A percentile compares a stretch with the other conserved stretches of the same genome.
Conservation (phyloP, 202 grass and related monocot genomes). For the Carex sylvatica region DNA sequence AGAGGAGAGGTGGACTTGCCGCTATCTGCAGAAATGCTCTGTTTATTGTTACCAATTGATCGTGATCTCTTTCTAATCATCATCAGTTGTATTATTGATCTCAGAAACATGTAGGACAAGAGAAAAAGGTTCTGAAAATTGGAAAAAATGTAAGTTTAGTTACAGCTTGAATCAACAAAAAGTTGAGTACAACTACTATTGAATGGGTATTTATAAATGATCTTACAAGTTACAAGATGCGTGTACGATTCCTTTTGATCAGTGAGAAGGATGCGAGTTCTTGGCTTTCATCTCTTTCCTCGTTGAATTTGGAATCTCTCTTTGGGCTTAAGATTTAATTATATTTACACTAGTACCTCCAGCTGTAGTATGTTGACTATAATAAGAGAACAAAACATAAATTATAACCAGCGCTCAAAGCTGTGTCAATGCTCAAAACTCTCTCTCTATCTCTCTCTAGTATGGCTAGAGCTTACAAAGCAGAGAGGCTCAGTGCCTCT, state of each 20-base stretch:
- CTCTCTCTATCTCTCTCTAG: not conserved
- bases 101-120: conserved; percentile 30
- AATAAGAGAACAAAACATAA: not conserved
- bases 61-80: conserved; percentile 43
- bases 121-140: not conserved
- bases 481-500: not conserved
- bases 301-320: not conserved
- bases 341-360: not conserved
- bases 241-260: conserved; percentile 17
- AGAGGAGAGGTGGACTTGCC: conserved; percentile 5
- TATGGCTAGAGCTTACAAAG: not conserved
- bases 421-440: not conserved
- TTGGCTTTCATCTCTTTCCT: not conserved
- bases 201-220: not conserved
- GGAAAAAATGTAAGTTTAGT: not conserved
- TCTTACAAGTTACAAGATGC: conserved; percentile 23
- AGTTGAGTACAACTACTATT: not conserved
- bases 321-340: not conserved
- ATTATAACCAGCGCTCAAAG: not conserved
- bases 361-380: conserved; percentile 9
- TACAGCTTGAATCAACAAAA: not conserved
- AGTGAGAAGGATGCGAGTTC: conserved; percentile 10
- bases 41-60: conserved; percentile 35
- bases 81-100: conserved; percentile 37
- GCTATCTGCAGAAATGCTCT: conserved; percentile 30